Base-by-base conservation (phyloP, 305 asterid species). In the Nicotiana rustica region DNA sequence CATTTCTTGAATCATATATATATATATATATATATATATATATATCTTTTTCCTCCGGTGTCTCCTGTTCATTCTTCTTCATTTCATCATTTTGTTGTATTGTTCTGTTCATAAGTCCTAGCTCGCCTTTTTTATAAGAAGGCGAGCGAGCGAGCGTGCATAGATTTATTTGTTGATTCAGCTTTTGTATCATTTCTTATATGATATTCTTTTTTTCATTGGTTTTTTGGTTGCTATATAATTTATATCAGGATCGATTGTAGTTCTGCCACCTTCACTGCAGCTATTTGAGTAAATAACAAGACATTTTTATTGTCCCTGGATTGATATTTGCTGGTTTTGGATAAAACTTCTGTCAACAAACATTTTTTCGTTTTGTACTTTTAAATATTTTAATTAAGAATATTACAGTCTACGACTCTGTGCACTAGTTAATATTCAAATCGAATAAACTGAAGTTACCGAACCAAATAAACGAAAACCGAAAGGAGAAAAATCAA, bases 1-100 rank as follows among this genome's bases (percentile, higher is more conserved):
- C 56, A 89, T 92, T 76, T 93, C 97, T 71, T 93, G 86, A 88
- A 65, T 1, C 18, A 73, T 73, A 36, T 36, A 38, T 25, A 25
- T 38, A 38, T 6, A 1, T 25, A 25, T 25, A 25, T 25, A 25
- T 25, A 25, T 25, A 25, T n/a, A n/a, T n/a, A n/a, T n/a, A n/a
- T n/a, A n/a, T n/a, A 10, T 21, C 68, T 29, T 3, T 64, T 64
- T 25, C n/a, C 17, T 4, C 36, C 17, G 17, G 68, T 62, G 33
- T 14, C 36, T 21, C 29, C 5, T 4, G 35, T 64, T 64, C 36
- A 21, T 64, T 64, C 36, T 64, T 10, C 8, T 10, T 64, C 6
- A 1, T 64, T 64, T 64, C 68, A 64, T 64, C 36, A 64, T 64
- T 64, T 64, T 4, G 36, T 64, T 64, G 36, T 21, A 36, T 64